Percentiles rank a stretch among this genome's conserved stretches.
Conservation (phyloP, 2,329 filamentous ascomycete genomes). For the Epichloe scottii region DNA sequence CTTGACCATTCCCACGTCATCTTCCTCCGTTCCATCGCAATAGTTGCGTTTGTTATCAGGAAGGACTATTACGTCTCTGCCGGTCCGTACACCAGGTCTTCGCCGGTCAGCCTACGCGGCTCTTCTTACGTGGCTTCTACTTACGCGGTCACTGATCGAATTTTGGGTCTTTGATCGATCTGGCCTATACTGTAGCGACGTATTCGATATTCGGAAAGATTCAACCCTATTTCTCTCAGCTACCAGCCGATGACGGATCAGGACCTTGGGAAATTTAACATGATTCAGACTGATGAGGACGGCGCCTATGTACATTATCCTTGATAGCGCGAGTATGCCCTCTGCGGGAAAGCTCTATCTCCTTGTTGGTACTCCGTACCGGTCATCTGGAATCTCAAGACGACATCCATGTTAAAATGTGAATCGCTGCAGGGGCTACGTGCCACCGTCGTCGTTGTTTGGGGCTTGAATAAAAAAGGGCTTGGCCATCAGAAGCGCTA, state of each 20-base stretch:
- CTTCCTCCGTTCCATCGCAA: conserved; percentile 1
- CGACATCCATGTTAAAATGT: too few species aligned
- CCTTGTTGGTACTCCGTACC: too few species aligned
- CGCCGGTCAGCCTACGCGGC: conserved; percentile 14
- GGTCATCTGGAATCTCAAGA: too few species aligned
- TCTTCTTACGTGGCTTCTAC: conserved; percentile 25
- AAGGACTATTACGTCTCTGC: conserved; percentile 9
- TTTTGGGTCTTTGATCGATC: conserved; percentile 26
- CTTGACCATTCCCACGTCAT: not conserved
- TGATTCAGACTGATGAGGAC: conserved; percentile 13
- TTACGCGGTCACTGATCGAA: conserved; percentile 19
- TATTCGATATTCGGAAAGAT: conserved; percentile 18
- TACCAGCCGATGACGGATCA: conserved; percentile 19
- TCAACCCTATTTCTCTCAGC: conserved; percentile 16
- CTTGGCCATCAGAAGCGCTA: too few species aligned
- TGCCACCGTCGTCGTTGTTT: too few species aligned
- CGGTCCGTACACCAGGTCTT: conserved; percentile 16
- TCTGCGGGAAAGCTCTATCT: not conserved
- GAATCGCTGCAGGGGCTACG: too few species aligned
- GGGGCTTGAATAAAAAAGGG: too few species aligned
- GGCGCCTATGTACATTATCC: conserved; percentile 9
- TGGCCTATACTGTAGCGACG: conserved; percentile 19
- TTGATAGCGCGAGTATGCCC: not conserved
- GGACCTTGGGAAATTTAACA: conserved; percentile 13
- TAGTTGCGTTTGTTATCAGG: conserved; percentile 6